Evolutionary conservation across 306 rosid species (phyloP).

Genomic region (Astragalus glycyphyllos): DNA sequence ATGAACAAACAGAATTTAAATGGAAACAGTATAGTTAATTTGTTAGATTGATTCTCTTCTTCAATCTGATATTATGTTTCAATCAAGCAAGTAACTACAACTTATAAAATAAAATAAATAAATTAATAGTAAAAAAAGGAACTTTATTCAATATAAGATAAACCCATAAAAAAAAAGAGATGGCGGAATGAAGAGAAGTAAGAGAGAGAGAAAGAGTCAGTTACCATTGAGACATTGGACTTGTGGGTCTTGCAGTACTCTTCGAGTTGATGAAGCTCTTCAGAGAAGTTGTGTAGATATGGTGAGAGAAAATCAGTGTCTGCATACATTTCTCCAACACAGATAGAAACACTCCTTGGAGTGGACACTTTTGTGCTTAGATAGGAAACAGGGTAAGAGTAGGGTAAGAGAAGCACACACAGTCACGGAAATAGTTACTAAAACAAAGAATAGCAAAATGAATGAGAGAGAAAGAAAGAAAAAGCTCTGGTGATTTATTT

Average conservation of each 20-base stretch:
- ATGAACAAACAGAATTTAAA: constrained; percentile 3
- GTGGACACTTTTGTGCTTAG: constrained; percentile 16
- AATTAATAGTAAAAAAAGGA: not conserved
- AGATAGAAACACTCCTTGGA: not conserved
- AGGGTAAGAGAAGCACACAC: constrained; percentile 33
- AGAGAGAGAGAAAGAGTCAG: constrained; percentile 4
- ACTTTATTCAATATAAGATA: constrained; percentile 13
- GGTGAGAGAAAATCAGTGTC: constrained; percentile 75
- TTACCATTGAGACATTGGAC: constrained; percentile 67
- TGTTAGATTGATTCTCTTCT: constrained; percentile 2
- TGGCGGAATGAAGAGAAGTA: constrained; percentile 24
- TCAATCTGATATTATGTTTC: constrained; percentile 30
- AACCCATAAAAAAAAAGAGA: constrained; percentile 46
- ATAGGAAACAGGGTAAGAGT: constrained; percentile 25
- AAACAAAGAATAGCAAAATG: constrained; percentile 35
- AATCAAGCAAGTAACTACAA: constrained; percentile 26
- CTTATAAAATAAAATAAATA: not conserved
- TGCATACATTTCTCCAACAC: constrained; percentile 76
- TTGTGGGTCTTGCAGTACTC: constrained; percentile 77
- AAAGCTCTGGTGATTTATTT: not conserved
- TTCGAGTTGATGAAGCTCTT: constrained; percentile 78
- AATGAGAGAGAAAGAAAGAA: not conserved
- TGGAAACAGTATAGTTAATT: constrained; percentile 7
- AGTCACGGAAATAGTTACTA: not conserved
- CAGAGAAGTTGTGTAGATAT: constrained; percentile 67